Conservation (phyloP, 2,329 filamentous ascomycete genomes). For the Fusarium xylarioides region DNA sequence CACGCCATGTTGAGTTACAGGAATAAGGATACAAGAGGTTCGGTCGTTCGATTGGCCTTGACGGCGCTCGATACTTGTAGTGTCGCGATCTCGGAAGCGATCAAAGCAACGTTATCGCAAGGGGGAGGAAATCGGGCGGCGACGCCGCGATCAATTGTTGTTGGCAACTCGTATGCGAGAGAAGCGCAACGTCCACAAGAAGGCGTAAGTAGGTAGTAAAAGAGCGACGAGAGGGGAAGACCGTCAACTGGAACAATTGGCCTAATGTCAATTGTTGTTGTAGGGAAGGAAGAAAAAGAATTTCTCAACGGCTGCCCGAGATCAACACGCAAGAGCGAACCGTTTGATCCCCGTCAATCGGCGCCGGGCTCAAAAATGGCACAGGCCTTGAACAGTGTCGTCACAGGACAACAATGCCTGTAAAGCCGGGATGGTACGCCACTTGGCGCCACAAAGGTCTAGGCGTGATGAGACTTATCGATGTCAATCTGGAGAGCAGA, state of each 20-base stretch:
- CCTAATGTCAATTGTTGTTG: conserved; percentile 1
- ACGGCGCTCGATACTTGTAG: conserved; percentile 5
- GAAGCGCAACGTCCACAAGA: conserved; percentile 8
- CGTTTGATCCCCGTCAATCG: conserved; percentile 14
- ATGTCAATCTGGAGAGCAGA: neutral
- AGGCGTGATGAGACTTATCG: conserved; percentile 10
- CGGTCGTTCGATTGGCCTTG: conserved; percentile 11
- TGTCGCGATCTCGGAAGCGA: conserved; percentile 28
- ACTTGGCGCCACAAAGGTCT: conserved; percentile 35
- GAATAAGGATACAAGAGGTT: conserved; percentile 9
- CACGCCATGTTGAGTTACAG: conserved; percentile 68
- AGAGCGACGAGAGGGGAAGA: conserved; percentile 1
- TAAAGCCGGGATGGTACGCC: conserved; percentile 30
- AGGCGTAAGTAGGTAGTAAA: neutral
- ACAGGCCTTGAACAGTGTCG: conserved; percentile 40
- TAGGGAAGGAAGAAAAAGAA: conserved; percentile 13
- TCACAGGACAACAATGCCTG: conserved; percentile 39
- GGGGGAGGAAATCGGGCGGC: conserved; percentile 28
- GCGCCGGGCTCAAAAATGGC: conserved; percentile 33
- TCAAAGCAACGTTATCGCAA: conserved; percentile 23
- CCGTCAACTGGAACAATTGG: neutral
- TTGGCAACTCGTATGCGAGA: conserved; percentile 16
- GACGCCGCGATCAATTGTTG: conserved; percentile 35
- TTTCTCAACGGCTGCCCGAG: conserved; percentile 11
- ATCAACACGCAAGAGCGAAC: conserved; percentile 5